These are phyloP conservation scores for Leucaena leucocephala DNA, from an alignment of 306 rosid genomes.

Conservation along the genomic window DNA sequence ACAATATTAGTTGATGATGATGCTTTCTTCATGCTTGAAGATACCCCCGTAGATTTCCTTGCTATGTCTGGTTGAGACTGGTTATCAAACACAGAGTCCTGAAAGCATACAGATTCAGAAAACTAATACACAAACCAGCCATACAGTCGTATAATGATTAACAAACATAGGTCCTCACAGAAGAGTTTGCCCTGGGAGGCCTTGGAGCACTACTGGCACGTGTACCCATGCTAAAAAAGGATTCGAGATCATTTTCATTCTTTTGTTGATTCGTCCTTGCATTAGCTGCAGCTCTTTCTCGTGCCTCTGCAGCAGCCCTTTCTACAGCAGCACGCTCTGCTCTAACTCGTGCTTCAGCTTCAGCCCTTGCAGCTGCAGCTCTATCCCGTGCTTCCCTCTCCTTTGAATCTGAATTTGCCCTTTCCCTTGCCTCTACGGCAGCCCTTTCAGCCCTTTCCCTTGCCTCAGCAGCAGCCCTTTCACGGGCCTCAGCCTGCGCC, in stretches of 20 bases:
- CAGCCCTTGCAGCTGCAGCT: conserved; percentile 54
- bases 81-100: conserved; percentile 62
- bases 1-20: conserved; percentile 78
- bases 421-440: conserved; percentile 71
- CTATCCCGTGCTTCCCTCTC: conserved; percentile 50
- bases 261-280: conserved; percentile 78
- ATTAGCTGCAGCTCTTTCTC: conserved; percentile 77
- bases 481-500: conserved; percentile 96
- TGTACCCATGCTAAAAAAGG: conserved; percentile 70
- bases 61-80: conserved; percentile 72
- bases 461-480: conserved; percentile 91
- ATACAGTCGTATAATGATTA: conserved; percentile 26
- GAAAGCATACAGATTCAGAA: conserved; percentile 40
- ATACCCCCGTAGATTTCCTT: conserved; percentile 55
- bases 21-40: conserved; percentile 74
- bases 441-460: conserved; percentile 69
- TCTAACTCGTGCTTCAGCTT: conserved; percentile 78
- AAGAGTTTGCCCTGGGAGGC: conserved; percentile 77
- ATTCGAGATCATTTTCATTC: conserved; percentile 81
- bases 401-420: conserved; percentile 63
- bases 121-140: conserved; percentile 31
- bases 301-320: conserved; percentile 81
- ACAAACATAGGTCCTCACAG: conserved; percentile 57
- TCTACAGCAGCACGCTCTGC: conserved; percentile 83
- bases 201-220: conserved; percentile 89